Percentiles rank a stretch among this genome's conserved stretches.
Evolutionary conservation across 345 rosid genomes (phyloP).

Genomic region (Hibiscus tridactylites): DNA sequence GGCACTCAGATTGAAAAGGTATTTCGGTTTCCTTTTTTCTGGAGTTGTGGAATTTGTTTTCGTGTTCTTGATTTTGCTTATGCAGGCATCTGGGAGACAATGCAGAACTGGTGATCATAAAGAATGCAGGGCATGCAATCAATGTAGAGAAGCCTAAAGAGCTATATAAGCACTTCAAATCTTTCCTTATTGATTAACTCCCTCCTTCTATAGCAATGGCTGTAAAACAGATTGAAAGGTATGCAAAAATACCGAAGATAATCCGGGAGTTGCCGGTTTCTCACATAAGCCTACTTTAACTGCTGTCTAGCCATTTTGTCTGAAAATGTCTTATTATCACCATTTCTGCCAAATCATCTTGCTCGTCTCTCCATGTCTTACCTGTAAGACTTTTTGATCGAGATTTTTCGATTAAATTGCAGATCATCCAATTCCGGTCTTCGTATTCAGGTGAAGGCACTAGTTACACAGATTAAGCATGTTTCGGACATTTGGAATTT

Average conservation of each 20-base stretch:
- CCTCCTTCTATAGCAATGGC: constrained; percentile 28
- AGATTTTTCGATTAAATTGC: neutral
- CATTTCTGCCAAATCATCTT: no score
- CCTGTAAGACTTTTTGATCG: no score
- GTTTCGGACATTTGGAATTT: neutral
- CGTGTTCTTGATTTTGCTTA: neutral
- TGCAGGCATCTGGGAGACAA: constrained; percentile 59
- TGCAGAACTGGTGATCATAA: constrained; percentile 48
- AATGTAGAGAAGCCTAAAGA: constrained; percentile 67
- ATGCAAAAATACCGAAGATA: neutral
- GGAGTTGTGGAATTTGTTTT: neutral
- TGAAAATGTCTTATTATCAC: no score
- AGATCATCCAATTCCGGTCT: neutral
- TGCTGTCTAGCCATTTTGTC: no score
- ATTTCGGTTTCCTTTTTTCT: neutral
- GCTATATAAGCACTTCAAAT: constrained; percentile 48
- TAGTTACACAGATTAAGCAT: neutral
- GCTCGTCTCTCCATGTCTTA: no score
- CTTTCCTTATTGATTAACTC: constrained; percentile 47
- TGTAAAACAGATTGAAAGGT: constrained; percentile 24
- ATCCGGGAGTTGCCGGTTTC: no score
- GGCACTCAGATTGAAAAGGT: constrained; percentile 65
- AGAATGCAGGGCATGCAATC: constrained; percentile 74
- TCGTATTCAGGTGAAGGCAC: neutral
- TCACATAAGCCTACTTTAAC: no score